Percentiles rank a stretch among this genome's conserved stretches.
Conservation (phyloP, 768 basidiomycete genomes). For the Leccinum variicolor region DNA sequence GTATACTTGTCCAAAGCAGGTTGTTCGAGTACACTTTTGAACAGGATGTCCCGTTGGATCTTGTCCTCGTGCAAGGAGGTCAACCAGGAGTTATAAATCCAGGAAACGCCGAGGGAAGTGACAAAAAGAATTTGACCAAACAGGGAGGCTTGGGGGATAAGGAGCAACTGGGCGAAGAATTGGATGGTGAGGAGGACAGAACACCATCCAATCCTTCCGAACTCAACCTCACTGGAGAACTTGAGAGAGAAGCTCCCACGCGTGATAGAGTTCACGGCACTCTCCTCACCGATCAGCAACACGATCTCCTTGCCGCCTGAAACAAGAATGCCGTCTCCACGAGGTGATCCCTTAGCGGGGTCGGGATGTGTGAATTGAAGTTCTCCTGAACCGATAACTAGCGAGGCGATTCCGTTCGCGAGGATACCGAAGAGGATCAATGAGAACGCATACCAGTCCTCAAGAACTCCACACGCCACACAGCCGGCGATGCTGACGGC, state of each 20-base stretch:
- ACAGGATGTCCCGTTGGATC: constrained; percentile 7
- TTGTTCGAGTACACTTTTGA: not conserved
- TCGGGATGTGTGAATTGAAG: constrained; percentile 12
- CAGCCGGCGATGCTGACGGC: constrained; percentile 15
- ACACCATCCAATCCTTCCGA: constrained; percentile 1
- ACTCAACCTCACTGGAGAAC: not conserved
- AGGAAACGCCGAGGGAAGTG: constrained; percentile 21
- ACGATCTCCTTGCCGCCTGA: constrained; percentile 4
- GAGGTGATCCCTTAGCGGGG: constrained; percentile 14
- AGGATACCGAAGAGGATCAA: constrained; percentile 28
- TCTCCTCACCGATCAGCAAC: not conserved
- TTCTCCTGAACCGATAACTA: constrained; percentile 18
- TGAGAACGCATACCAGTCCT: constrained; percentile 25
- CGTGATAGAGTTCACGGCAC: constrained; percentile 8
- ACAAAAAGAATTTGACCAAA: constrained; percentile 28
- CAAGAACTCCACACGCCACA: constrained; percentile 12
- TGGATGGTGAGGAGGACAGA: constrained; percentile 21
- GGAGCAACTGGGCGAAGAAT: constrained; percentile 25
- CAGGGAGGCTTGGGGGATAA: constrained; percentile 11
- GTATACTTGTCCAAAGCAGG: not conserved
- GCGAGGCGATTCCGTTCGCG: constrained; percentile 25
- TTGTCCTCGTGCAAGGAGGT: constrained; percentile 29
- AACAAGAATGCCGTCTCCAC: constrained; percentile 24
- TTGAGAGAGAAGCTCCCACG: constrained; percentile 11
- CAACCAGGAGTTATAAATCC: constrained; percentile 24